These are phyloP conservation scores for Colletotrichum orchidophilum DNA, from an alignment of 2,329 filamentous ascomycete species.

Conservation along the genomic window DNA sequence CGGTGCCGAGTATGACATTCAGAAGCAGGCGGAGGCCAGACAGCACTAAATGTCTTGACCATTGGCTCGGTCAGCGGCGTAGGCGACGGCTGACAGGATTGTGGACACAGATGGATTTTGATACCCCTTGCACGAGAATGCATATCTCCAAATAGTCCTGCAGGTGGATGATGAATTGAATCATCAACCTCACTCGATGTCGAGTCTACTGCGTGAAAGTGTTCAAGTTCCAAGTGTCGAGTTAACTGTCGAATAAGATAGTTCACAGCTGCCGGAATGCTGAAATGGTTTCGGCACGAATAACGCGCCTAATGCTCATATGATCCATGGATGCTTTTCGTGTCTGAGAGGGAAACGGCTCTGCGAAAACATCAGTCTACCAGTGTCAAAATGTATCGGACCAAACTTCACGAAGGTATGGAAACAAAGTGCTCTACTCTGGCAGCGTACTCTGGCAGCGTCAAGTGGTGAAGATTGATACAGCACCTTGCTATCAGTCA, in stretches of 20 bases:
- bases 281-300: too few species aligned
- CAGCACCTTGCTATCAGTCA: background rate
- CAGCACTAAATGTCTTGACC: conserved; percentile 9
- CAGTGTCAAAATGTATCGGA: too few species aligned
- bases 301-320: too few species aligned
- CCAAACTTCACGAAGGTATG: too few species aligned
- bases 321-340: too few species aligned
- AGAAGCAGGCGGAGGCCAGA: conserved; percentile 72
- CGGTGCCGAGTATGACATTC: conserved; percentile 82
- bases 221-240: background rate
- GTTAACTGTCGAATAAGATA: too few species aligned
- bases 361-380: too few species aligned
- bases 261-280: too few species aligned
- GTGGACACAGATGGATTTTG: conserved; percentile 24
- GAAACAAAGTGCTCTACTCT: too few species aligned
- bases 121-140: conserved; percentile 26
- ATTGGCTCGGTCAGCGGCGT: background rate
- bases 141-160: background rate
- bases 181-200: background rate
- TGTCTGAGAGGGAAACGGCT: too few species aligned
- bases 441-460: background rate
- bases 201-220: background rate
- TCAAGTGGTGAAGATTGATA: background rate
- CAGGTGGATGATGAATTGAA: conserved; percentile 1
- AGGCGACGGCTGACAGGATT: background rate